Evolutionary conservation across 202 grass and related monocot species (phyloP).

Genomic region (Panicum hallii): DNA sequence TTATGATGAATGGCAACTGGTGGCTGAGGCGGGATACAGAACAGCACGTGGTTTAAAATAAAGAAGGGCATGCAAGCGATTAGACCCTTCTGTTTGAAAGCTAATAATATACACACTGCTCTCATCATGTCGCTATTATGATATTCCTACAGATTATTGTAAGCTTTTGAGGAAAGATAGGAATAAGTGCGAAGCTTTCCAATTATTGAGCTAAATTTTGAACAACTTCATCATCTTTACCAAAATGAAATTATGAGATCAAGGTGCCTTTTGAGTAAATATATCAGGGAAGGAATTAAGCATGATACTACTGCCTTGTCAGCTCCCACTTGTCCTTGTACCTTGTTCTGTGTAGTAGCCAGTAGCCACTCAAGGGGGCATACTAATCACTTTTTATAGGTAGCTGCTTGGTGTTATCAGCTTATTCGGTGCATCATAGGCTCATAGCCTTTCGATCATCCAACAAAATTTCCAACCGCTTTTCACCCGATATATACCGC

Average conservation of each 20-base stretch:
- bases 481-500: neutral
- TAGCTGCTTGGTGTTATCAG: conserved; percentile 7
- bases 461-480: neutral
- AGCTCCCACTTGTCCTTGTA: conserved; percentile 25
- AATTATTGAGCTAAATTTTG: conserved; percentile 27
- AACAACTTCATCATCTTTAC: conserved; percentile 16
- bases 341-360: conserved; percentile 11
- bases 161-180: conserved; percentile 28
- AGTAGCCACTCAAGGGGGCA: neutral
- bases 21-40: neutral
- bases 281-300: conserved; percentile 24
- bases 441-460: conserved; percentile 1
- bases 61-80: conserved; percentile 18
- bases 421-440: conserved; percentile 9
- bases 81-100: neutral
- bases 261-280: conserved; percentile 26
- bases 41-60: conserved; percentile 9
- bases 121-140: conserved; percentile 29
- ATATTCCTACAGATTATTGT: conserved; percentile 2
- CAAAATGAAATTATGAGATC: conserved; percentile 18
- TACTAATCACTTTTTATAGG: conserved; percentile 12
- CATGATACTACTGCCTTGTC: conserved; percentile 19
- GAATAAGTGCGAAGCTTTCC: neutral
- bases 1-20: neutral
- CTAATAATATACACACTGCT: conserved; percentile 4